phyloP scores from a whole-genome alignment of 2,329 filamentous ascomycete genomes.

The Penicillium palitans region DNA sequence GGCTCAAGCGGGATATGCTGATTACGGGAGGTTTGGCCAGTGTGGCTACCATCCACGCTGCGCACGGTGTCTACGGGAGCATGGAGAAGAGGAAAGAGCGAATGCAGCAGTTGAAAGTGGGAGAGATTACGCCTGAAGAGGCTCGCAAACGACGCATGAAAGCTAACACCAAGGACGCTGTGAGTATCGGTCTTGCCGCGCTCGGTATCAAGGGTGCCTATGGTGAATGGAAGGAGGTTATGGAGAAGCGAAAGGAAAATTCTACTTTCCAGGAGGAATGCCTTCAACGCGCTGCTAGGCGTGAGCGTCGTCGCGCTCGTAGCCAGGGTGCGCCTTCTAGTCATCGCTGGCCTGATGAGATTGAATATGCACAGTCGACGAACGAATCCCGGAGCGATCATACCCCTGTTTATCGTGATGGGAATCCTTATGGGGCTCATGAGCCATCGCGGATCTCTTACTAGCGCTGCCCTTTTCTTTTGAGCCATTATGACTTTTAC shows the following conservation, averaged over 20 bases:
- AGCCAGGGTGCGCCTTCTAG: slow-evolving; percentile 22
- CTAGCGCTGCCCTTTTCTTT: slow-evolving; percentile 8
- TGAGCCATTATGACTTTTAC: neutral
- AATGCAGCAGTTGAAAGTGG: slow-evolving; percentile 60
- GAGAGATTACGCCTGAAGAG: slow-evolving; percentile 63
- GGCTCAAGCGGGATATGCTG: slow-evolving; percentile 66
- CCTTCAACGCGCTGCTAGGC: slow-evolving; percentile 45
- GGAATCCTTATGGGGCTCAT: slow-evolving; percentile 18
- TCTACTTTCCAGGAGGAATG: slow-evolving; percentile 55
- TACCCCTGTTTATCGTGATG: slow-evolving; percentile 15
- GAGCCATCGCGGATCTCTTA: slow-evolving; percentile 20
- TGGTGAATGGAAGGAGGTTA: slow-evolving; percentile 67
- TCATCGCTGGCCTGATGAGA: slow-evolving; percentile 34
- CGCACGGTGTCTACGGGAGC: slow-evolving; percentile 63
- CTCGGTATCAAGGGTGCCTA: slow-evolving; percentile 67
- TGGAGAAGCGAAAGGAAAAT: slow-evolving; percentile 59
- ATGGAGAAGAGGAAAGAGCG: slow-evolving; percentile 65
- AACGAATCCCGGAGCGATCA: neutral
- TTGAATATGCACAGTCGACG: slow-evolving; percentile 23
- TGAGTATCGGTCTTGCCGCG: slow-evolving; percentile 66
- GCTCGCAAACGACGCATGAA: slow-evolving; percentile 64
- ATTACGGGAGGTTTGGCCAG: slow-evolving; percentile 66
- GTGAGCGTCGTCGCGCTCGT: slow-evolving; percentile 44
- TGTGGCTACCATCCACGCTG: slow-evolving; percentile 69
- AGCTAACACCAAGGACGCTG: slow-evolving; percentile 63